Percentiles rank a stretch among this genome's conserved stretches.
phyloP scores from a whole-genome alignment of 345 rosid genomes.

The Citrus hindsii region DNA sequence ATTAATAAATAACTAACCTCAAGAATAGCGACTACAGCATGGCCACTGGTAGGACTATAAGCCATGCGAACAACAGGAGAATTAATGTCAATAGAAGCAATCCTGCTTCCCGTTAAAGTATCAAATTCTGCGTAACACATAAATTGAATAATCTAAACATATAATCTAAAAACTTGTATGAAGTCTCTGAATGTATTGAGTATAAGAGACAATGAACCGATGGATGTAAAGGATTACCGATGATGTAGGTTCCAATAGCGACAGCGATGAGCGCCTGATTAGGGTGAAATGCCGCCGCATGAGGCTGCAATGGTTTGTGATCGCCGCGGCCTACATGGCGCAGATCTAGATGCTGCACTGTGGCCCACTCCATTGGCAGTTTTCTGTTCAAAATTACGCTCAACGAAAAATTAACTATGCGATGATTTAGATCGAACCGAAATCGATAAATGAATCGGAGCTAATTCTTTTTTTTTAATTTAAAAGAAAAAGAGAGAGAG shows the following conservation, averaged over 20 bases:
- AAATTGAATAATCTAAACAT: constrained; percentile 2
- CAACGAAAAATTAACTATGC: background rate
- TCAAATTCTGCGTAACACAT: constrained; percentile 61
- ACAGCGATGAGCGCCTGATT: constrained; percentile 74
- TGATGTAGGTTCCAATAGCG: constrained; percentile 65
- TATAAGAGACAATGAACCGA: too few relatives aligned
- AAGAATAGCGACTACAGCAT: constrained; percentile 77
- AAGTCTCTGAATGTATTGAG: too few relatives aligned
- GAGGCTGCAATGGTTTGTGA: constrained; percentile 77
- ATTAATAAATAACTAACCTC: constrained; percentile 44
- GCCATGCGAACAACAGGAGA: constrained; percentile 81
- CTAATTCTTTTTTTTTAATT: background rate
- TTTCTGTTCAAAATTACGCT: background rate
- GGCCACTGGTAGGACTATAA: constrained; percentile 80
- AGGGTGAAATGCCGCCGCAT: constrained; percentile 84
- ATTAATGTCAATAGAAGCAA: constrained; percentile 72
- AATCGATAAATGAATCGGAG: background rate
- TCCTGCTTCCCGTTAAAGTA: constrained; percentile 87
- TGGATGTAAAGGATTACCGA: constrained; percentile 41
- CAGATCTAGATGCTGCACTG: constrained; percentile 97
- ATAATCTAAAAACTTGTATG: background rate
- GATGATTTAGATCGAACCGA: background rate
- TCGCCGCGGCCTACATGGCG: constrained; percentile 75
- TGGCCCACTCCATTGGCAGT: constrained; percentile 92
- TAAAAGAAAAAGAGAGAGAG: background rate